Evolutionary conservation across 2,329 filamentous ascomycete species (phyloP).

Genomic region (Mariannaea elegans): DNA sequence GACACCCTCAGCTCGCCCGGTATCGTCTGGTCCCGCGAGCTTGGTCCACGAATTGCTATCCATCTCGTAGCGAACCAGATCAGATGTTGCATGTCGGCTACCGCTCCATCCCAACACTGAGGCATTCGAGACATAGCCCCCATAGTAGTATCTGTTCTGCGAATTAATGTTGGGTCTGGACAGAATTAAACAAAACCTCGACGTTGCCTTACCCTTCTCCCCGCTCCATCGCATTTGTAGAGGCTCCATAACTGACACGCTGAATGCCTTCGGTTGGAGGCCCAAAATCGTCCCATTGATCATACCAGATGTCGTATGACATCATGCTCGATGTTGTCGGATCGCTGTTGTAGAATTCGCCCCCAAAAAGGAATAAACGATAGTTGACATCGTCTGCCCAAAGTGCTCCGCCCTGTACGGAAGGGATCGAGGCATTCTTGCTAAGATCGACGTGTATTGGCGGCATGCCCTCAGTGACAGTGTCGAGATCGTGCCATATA

Average conservation of each 20-base stretch:
- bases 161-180: too few species aligned
- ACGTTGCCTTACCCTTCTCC: slow-evolving; percentile 52
- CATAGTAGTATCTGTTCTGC: too few species aligned
- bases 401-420: slow-evolving; percentile 54
- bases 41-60: slow-evolving; percentile 61
- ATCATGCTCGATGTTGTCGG: slow-evolving; percentile 67
- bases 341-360: slow-evolving; percentile 60
- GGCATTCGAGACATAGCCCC: too few species aligned
- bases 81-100: slow-evolving; percentile 61
- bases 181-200: too few species aligned
- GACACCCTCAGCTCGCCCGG: slow-evolving; percentile 65
- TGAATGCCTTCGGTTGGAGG: slow-evolving; percentile 49
- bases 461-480: slow-evolving; percentile 54
- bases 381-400: slow-evolving; percentile 72
- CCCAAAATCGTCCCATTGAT: slow-evolving; percentile 43
- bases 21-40: slow-evolving; percentile 60
- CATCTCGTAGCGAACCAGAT: slow-evolving; percentile 66
- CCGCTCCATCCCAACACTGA: slow-evolving; percentile 71
- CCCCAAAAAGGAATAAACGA: slow-evolving; percentile 69
- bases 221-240: slow-evolving; percentile 56
- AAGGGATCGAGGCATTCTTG: slow-evolving; percentile 66
- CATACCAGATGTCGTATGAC: slow-evolving; percentile 65
- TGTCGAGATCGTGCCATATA: slow-evolving; percentile 33
- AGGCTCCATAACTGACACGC: slow-evolving; percentile 65
- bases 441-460: slow-evolving; percentile 64